Evolutionary conservation across 2,329 filamentous ascomycete genomes (phyloP).

Genomic region (Cercospora canescens): DNA sequence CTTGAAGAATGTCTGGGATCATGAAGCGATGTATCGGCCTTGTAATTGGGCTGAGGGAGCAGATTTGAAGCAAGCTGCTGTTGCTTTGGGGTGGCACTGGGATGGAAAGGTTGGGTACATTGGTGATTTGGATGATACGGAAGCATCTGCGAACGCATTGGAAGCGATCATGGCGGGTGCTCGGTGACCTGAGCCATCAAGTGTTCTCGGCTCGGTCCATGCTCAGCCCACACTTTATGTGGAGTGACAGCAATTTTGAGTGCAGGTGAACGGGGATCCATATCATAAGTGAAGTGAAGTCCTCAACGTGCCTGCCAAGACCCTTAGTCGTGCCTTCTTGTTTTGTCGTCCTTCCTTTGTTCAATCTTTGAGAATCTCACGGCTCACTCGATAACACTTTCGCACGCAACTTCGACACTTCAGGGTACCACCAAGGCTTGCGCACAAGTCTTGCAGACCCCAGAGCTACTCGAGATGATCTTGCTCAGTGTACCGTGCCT

Average conservation of each 20-base stretch:
- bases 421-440: background rate
- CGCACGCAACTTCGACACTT: background rate
- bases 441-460: background rate
- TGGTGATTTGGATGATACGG: background rate
- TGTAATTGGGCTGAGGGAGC: background rate
- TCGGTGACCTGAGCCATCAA: too few species aligned
- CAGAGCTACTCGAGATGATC: conserved; percentile 9
- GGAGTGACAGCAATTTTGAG: background rate
- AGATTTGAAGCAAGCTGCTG: background rate
- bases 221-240: too few species aligned
- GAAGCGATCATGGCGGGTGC: background rate
- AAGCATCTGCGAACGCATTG: background rate
- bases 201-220: too few species aligned
- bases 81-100: background rate
- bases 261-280: background rate
- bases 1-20: background rate
- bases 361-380: too few species aligned
- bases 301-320: background rate
- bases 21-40: background rate
- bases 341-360: background rate
- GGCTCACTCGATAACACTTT: too few species aligned
- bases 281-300: background rate
- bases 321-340: background rate
- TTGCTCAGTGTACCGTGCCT: background rate
- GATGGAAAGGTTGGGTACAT: background rate